Conservation (phyloP, 2,329 filamentous ascomycete genomes). For the Leptoxyphium fumago region DNA sequence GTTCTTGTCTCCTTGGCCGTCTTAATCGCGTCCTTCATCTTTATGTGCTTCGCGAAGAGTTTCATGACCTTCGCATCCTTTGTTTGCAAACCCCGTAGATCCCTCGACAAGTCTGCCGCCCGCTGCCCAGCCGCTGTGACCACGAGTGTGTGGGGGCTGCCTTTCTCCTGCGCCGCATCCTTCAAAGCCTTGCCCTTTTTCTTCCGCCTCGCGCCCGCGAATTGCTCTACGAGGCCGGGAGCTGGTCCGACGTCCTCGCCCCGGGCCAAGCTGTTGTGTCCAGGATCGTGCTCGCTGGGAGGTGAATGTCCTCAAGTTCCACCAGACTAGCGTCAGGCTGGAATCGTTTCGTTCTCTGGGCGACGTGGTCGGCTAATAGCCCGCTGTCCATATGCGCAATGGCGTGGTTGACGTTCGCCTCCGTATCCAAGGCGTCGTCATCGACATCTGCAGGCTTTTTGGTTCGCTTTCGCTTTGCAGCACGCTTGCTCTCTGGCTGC, state of each 20-base stretch:
- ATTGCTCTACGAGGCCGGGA: constrained; percentile 60
- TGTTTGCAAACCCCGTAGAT: constrained; percentile 62
- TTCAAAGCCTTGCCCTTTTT: constrained; percentile 41
- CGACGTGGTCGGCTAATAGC: constrained; percentile 72
- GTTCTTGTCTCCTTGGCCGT: constrained; percentile 56
- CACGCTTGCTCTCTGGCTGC: constrained; percentile 22
- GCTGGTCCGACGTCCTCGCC: constrained; percentile 51
- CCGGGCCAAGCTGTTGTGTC: constrained; percentile 66
- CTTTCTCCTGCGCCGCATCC: constrained; percentile 50
- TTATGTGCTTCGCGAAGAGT: constrained; percentile 96
- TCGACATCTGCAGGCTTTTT: constrained; percentile 47
- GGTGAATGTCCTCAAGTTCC: constrained; percentile 68
- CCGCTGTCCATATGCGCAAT: constrained; percentile 72
- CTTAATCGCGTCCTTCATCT: constrained; percentile 70
- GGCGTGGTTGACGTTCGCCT: constrained; percentile 54
- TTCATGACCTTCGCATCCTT: constrained; percentile 72
- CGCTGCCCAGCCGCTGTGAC: constrained; percentile 73
- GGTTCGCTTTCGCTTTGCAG: constrained; percentile 43
- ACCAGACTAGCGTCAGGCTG: constrained; percentile 67
- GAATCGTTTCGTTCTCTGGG: constrained; percentile 62
- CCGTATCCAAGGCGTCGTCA: constrained; percentile 37
- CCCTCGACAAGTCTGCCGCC: constrained; percentile 69
- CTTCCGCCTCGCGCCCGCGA: constrained; percentile 26
- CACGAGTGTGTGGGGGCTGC: constrained; percentile 62
- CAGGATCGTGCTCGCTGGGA: constrained; percentile 60